phyloP scores from a whole-genome alignment of 306 rosid genomes.

The Prinsepia uniflora region DNA sequence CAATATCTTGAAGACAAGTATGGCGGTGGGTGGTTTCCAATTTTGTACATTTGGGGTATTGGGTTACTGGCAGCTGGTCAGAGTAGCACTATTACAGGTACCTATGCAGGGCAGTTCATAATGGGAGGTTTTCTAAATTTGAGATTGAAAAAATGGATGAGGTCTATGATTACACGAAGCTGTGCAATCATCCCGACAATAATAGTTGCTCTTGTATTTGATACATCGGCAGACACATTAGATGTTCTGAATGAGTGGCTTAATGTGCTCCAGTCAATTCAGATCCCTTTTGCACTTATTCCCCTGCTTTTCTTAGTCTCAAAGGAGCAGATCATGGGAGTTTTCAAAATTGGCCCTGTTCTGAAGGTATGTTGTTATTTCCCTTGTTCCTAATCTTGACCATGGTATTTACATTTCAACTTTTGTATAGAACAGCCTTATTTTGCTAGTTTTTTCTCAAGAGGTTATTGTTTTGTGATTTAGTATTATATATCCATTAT shows the following conservation, averaged over 20 bases:
- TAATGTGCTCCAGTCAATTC: conserved; percentile 92
- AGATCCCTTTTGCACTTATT: conserved; percentile 94
- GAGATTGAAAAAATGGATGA: conserved; percentile 84
- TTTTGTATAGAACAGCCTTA: background rate
- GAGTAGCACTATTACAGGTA: conserved; percentile 96
- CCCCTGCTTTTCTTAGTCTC: conserved; percentile 93
- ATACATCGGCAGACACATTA: conserved; percentile 59
- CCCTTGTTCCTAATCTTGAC: conserved; percentile 18
- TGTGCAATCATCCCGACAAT: conserved; percentile 86
- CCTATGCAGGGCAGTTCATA: conserved; percentile 98
- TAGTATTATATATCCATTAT: background rate
- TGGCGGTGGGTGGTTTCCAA: conserved; percentile 85
- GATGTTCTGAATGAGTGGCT: conserved; percentile 95
- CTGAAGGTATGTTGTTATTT: conserved; percentile 56
- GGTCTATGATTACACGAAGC: conserved; percentile 88
- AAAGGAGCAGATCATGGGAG: conserved; percentile 87
- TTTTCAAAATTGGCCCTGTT: conserved; percentile 67
- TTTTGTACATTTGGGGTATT: conserved; percentile 87
- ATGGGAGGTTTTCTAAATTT: conserved; percentile 93
- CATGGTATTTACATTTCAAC: background rate
- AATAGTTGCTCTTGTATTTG: conserved; percentile 75
- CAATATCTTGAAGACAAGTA: conserved; percentile 83
- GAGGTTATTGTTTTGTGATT: background rate
- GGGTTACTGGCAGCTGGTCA: conserved; percentile 97
- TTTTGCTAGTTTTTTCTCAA: background rate